These are phyloP conservation scores for Echites panduratus DNA, from an alignment of 257 asterid species.

Conservation along the genomic window DNA sequence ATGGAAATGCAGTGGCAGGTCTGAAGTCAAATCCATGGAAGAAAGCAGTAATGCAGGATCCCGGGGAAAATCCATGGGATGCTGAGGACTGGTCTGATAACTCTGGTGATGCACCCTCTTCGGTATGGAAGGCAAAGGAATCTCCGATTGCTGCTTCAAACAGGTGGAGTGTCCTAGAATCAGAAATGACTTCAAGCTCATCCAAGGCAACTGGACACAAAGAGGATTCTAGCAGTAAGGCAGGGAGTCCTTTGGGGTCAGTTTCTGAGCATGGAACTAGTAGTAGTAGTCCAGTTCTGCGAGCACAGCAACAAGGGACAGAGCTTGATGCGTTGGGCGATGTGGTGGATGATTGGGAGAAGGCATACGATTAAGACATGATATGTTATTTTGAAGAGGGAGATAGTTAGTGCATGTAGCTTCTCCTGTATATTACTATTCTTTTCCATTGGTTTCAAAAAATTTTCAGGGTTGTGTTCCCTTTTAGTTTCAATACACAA, in stretches of 20 bases:
- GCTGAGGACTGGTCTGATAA: conserved; percentile 55
- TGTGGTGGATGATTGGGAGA: conserved; percentile 93
- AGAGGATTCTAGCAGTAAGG: conserved; percentile 23
- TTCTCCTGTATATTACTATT: background rate
- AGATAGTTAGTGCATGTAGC: background rate
- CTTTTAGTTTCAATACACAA: conserved; percentile 16
- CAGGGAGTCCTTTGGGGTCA: conserved; percentile 20
- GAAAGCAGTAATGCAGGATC: conserved; percentile 57
- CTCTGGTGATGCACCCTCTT: conserved; percentile 30
- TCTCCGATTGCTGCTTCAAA: conserved; percentile 40
- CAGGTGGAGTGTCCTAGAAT: conserved; percentile 66
- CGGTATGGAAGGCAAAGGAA: conserved; percentile 38
- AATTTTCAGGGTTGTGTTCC: conserved; percentile 18
- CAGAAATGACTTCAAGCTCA: conserved; percentile 40
- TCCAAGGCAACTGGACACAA: conserved; percentile 22
- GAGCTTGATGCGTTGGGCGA: conserved; percentile 31
- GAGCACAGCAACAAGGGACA: conserved; percentile 23
- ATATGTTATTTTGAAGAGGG: background rate
- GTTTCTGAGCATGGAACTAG: conserved; percentile 21
- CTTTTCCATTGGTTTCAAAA: background rate
- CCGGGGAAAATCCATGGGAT: conserved; percentile 63
- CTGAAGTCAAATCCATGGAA: conserved; percentile 68
- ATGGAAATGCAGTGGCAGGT: conserved; percentile 30
- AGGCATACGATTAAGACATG: conserved; percentile 53
- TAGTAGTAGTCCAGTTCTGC: conserved; percentile 14